These are phyloP conservation scores for Byssochlamys sp. DNA, from an alignment of 2,329 filamentous ascomycete genomes.

Conservation along the genomic window DNA sequence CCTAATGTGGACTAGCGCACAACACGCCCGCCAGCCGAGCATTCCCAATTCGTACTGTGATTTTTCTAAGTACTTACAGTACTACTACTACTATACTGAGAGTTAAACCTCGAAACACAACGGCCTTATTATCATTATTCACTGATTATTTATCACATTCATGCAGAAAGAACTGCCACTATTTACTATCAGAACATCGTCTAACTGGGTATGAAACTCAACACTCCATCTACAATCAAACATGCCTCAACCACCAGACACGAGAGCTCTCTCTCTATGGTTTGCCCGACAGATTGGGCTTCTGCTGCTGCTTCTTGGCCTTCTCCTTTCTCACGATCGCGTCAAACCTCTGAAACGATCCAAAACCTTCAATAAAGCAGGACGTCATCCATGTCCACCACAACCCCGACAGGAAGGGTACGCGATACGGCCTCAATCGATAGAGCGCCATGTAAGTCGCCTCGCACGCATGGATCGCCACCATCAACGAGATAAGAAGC, in stretches of 20 bases:
- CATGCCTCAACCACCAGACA: background rate
- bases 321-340: constrained; percentile 32
- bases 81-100: background rate
- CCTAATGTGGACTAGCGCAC: constrained; percentile 11
- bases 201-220: background rate
- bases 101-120: background rate
- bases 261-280: constrained; percentile 1
- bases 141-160: background rate
- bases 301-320: constrained; percentile 16
- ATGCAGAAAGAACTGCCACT: background rate
- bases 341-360: constrained; percentile 40
- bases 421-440: constrained; percentile 43
- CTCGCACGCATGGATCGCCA: constrained; percentile 59
- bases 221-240: background rate
- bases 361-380: constrained; percentile 45
- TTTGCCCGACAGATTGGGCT: constrained; percentile 4
- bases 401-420: constrained; percentile 37
- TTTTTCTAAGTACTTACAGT: background rate
- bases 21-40: background rate
- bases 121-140: background rate
- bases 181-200: background rate
- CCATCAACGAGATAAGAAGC: constrained; percentile 48
- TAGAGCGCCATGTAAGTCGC: constrained; percentile 37
- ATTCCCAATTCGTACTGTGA: background rate
- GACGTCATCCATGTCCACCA: constrained; percentile 49